A percentile compares a stretch with the other conserved stretches of the same genome.
Conservation (phyloP, 352 stramenopile species). For the Elongisporangium prolatum region DNA sequence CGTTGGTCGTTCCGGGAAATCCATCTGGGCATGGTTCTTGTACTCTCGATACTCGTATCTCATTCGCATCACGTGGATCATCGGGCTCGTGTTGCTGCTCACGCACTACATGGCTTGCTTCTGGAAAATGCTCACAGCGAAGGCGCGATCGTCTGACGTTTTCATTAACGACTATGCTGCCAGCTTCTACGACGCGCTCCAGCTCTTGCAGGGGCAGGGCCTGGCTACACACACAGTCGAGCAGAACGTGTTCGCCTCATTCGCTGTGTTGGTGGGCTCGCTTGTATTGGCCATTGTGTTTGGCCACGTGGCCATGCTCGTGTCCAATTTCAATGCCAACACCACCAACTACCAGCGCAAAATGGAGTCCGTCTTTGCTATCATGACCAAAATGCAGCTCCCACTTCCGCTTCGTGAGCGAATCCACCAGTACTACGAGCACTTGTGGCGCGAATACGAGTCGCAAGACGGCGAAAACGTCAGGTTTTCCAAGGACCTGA, state of each 20-base stretch:
- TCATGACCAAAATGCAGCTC: constrained; percentile 49
- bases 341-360: constrained; percentile 46
- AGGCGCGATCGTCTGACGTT: not conserved
- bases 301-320: constrained; percentile 47
- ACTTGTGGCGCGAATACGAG: constrained; percentile 65
- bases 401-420: constrained; percentile 38
- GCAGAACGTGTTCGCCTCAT: constrained; percentile 34
- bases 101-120: constrained; percentile 45
- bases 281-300: constrained; percentile 50
- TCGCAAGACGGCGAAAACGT: constrained; percentile 48
- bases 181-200: constrained; percentile 41
- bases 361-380: constrained; percentile 47
- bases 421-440: constrained; percentile 68
- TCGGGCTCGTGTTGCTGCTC: constrained; percentile 33
- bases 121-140: constrained; percentile 28
- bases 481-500: constrained; percentile 46
- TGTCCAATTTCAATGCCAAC: constrained; percentile 54
- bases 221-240: constrained; percentile 13
- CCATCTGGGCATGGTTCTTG: constrained; percentile 30
- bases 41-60: constrained; percentile 48
- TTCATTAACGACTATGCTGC: constrained; percentile 18
- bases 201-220: constrained; percentile 35
- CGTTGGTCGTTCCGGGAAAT: constrained; percentile 7
- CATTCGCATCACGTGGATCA: constrained; percentile 29
- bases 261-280: constrained; percentile 35